Evolutionary conservation across 1,284 basidiomycete species (phyloP), one percentile per base, ranked within the genome.

Genomic region (Boletus sp.): DNA sequence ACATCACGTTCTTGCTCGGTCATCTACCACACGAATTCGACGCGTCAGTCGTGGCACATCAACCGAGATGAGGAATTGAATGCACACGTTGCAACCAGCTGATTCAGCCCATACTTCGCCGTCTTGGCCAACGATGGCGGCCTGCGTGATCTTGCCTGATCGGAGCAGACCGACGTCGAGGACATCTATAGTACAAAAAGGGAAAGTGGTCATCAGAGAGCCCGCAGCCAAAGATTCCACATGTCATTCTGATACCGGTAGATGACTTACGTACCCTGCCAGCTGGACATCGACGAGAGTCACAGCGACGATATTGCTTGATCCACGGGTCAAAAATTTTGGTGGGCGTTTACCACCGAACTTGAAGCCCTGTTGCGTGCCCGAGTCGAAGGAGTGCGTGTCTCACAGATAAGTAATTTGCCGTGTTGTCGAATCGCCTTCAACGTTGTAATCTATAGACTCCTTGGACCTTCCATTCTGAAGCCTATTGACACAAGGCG

Each of bases 31-130:
- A 54, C 23, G 38, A 33, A 46, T 25, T 35, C 33, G 14, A 43
- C 16, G 21, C 5, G 40, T 43, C 43, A 44, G 43, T 44, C 43
- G n/a, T 21, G 17, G 40, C n/a, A 21, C 11, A 19, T 19, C n/a
- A n/a, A n/a, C n/a, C n/a, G n/a, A n/a, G n/a, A n/a, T n/a, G n/a
- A n/a, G n/a, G n/a, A n/a, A n/a, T n/a, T n/a, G n/a, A 43, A 62
- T 40, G 76, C 89, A 75, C 74, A 97, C 94, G 35, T 74, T 83
- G 78, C 90, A 95, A n/a, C 88, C 91, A 13, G 83, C 17, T 19
- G 87, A 87, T 9, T 83, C 70, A 25, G 94, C 95, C 96, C 96
- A 98, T 30, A 96, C 83, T 63, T 96, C 95, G 54, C 95, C 94
- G 69, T 87, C 79, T 65, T 83, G 84, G 46, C 95, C 95, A 56